Base-by-base conservation (phyloP, 257 asterid species). In the Solanum peruvianum region DNA sequence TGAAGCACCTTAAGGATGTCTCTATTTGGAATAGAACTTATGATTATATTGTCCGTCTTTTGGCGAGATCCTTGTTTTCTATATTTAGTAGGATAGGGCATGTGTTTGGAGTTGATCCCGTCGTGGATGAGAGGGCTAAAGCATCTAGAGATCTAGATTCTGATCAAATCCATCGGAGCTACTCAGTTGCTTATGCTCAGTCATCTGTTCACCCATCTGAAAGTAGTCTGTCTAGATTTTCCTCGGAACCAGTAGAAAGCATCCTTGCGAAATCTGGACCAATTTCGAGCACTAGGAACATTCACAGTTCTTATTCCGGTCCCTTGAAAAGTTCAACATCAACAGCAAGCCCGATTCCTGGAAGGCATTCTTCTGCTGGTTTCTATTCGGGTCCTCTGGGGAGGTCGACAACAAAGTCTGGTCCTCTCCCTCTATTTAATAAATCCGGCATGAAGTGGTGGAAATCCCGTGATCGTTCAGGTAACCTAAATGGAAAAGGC, bases 131-230 rank as follows among this genome's bases (percentile, higher is more conserved):
- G 86, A 94, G 89, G 84, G 83, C 88, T 76, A 93, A 90, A 84
- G 94, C 94, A 37, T 88, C 95, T 39, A 88, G 88, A 88, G 73
- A 87, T 41, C 58, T 86, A 13, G 95, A 90, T 87, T 86, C 89
- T 67, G 91, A 88, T 72, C 91, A 90, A 62, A 92, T 89, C 60
- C 89, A 93, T 87, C 94, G 91, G 45, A 91, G 90, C 90, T 94
- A 94, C 60, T 91, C 98, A 2, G 92, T 93, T 23, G 94, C 90
- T 70, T 94, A 92, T 88, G 89, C 90, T 91, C 98, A 94, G 41
- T 96, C 99, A 2, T 92, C 97, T 1, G 98, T 96, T 88, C 94
- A 93, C 86, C 98, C 97, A 5, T 90, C 98, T 1, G 98, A 96
- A 87, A 93, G 89, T 87, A 91, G 86, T 56, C 82, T 88, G 77